Conservation (phyloP, 2,329 filamentous ascomycete species). For the Trichoderma asperellum region DNA sequence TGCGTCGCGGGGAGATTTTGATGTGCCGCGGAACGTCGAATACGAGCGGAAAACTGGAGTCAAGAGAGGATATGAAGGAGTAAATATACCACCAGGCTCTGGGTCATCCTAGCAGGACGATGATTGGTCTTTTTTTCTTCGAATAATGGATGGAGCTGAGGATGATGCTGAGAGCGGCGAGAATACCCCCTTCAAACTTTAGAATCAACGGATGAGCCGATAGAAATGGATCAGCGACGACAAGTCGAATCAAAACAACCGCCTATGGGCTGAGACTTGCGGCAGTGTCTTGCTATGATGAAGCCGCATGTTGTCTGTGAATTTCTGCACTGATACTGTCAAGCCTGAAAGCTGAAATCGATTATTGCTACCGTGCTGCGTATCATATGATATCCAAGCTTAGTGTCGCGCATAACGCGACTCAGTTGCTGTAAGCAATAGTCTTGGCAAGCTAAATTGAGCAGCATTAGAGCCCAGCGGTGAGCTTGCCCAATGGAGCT, state of each 20-base stretch:
- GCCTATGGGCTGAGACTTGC: background rate
- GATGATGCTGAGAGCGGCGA: background rate
- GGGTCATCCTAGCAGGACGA: constrained; percentile 22
- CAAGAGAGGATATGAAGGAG: constrained; percentile 42
- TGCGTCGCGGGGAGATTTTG: constrained; percentile 49
- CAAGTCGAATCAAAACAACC: background rate
- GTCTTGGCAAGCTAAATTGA: background rate
- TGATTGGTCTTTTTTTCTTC: background rate
- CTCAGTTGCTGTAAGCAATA: background rate
- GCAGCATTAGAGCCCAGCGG: background rate
- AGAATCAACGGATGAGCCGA: background rate
- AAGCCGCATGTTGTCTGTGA: background rate
- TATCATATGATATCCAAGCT: too few relatives aligned
- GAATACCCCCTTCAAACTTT: background rate
- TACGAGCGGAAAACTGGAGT: constrained; percentile 44
- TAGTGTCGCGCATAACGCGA: background rate
- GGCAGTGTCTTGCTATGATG: background rate
- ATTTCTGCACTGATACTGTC: background rate
- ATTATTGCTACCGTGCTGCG: background rate
- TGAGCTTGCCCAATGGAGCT: background rate
- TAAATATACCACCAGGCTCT: constrained; percentile 40
- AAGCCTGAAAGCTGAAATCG: background rate
- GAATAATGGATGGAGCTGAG: background rate
- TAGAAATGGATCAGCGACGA: background rate
- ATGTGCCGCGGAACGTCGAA: constrained; percentile 52